Evolutionary conservation across 2,329 filamentous ascomycete genomes (phyloP), one percentile per base, ranked within the genome.

Genomic region (Aureobasidium musti): DNA sequence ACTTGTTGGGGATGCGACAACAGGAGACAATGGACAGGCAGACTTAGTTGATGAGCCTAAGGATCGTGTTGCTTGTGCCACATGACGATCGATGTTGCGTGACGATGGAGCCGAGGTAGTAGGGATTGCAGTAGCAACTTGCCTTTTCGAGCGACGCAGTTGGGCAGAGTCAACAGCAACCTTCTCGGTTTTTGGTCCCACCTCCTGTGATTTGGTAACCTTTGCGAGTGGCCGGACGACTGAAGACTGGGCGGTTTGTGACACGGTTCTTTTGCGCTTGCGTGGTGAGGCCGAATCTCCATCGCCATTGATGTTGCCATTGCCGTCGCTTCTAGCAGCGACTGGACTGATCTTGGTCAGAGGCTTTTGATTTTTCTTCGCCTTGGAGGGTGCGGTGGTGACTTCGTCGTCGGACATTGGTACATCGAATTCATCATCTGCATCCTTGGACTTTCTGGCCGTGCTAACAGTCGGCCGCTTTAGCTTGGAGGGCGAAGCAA

Each of bases 371-470:
- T 11, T 6, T 10, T 49, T 37, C 28, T 47, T 47, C n/a, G 43
- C 19, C 30, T 41, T 63, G 66, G 5, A 14, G 2, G 60, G 60
- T 43, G 23, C 37, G 26, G 61, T n/a, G 23, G 35, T 33, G 19
- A 60, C 56, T n/a, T 77, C 76, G 7, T 77, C 76, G 28, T 75
- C 74, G 2, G 75, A 74, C 6, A 72, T 77, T 4, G 80, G 79
- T 23, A 82, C 75, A 68, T 82, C 80, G 70, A 81, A 82, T 21
- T 78, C 70, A 43, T 76, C 75, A 19, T 68, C 45, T 41, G 50
- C 39, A 26, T 21, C 30, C 23, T 54, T 30, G 4, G 37, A 21
- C 39, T 35, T 64, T 35, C 49, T 53, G 47, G 26, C 23, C 10
- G 49, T 13, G n/a, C 37, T 41, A 30, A 43, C 21, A 14, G 61